Conservation (phyloP, 345 rosid genomes). For the Psidium guajava region DNA sequence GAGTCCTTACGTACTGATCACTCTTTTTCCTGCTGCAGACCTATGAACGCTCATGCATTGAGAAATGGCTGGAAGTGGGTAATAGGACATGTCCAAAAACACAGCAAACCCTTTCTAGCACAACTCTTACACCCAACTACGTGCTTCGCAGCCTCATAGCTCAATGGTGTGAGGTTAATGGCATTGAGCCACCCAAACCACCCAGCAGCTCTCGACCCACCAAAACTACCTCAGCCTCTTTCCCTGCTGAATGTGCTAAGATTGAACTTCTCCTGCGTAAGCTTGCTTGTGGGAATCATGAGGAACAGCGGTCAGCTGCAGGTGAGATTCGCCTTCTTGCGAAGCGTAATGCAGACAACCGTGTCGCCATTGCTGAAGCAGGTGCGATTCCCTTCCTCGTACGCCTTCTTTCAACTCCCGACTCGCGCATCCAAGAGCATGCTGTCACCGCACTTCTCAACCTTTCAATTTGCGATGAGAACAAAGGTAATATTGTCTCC, state of each 20-base stretch:
- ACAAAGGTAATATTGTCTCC: conserved; percentile 80
- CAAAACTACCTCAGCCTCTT: conserved; percentile 46
- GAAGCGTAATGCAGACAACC: conserved; percentile 91
- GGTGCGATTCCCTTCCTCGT: conserved; percentile 96
- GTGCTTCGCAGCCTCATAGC: conserved; percentile 95
- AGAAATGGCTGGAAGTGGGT: conserved; percentile 92
- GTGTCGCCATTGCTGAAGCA: conserved; percentile 97
- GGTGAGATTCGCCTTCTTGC: conserved; percentile 97
- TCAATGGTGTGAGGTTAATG: conserved; percentile 93
- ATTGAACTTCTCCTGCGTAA: conserved; percentile 70
- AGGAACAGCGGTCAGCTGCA: conserved; percentile 78
- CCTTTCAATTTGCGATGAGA: conserved; percentile 93
- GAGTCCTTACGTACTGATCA: neutral
- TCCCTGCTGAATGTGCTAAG: conserved; percentile 65
- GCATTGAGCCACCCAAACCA: conserved; percentile 79
- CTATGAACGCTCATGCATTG: conserved; percentile 86
- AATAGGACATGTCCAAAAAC: conserved; percentile 93
- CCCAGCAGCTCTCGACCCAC: conserved; percentile 59
- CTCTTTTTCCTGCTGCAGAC: conserved; percentile 43
- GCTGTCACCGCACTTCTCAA: conserved; percentile 91
- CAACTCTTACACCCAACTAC: conserved; percentile 73
- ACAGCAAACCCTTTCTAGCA: conserved; percentile 60
- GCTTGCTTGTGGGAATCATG: conserved; percentile 64
- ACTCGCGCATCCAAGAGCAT: conserved; percentile 88
- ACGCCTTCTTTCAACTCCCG: conserved; percentile 67